Evolutionary conservation across 139 green algal species (phyloP).

Genomic region (Coccomyxa sp.): DNA sequence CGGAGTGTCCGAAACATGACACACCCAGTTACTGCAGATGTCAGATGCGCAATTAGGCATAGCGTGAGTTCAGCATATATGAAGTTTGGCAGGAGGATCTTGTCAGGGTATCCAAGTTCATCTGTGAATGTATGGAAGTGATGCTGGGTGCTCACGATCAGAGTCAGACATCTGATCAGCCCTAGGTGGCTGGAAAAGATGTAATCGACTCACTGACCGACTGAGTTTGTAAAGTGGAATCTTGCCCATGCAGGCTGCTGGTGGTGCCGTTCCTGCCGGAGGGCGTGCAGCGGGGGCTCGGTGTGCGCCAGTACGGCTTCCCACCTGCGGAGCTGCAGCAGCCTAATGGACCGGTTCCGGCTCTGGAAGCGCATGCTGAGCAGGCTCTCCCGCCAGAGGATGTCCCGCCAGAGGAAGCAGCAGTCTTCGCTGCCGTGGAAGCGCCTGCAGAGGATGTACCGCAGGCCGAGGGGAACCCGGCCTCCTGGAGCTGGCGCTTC

Average conservation of each 20-base stretch:
- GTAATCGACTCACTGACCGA: too few relatives aligned
- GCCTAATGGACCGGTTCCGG: background rate
- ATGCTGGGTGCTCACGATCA: too few relatives aligned
- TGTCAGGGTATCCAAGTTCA: too few relatives aligned
- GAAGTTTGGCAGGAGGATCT: too few relatives aligned
- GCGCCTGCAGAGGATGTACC: background rate
- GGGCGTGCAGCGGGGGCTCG: background rate
- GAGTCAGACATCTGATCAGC: too few relatives aligned
- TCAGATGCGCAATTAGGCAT: too few relatives aligned
- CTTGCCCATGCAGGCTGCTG: background rate
- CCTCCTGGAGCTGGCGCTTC: background rate
- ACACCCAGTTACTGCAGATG: too few relatives aligned
- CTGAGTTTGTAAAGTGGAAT: too few relatives aligned
- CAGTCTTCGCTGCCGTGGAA: background rate
- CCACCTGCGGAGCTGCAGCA: background rate
- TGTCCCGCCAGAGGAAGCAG: background rate
- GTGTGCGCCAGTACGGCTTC: background rate
- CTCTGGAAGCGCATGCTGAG: background rate
- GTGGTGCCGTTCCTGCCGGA: background rate
- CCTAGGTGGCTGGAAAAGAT: too few relatives aligned
- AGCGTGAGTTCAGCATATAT: too few relatives aligned
- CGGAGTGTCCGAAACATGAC: too few relatives aligned
- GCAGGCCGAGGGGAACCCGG: background rate
- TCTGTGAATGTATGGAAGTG: too few relatives aligned
- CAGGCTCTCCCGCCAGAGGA: background rate